Percentiles rank a stretch among this genome's conserved stretches.
phyloP scores from a whole-genome alignment of 139 green algal species.

The Chlorella sorokiniana region DNA sequence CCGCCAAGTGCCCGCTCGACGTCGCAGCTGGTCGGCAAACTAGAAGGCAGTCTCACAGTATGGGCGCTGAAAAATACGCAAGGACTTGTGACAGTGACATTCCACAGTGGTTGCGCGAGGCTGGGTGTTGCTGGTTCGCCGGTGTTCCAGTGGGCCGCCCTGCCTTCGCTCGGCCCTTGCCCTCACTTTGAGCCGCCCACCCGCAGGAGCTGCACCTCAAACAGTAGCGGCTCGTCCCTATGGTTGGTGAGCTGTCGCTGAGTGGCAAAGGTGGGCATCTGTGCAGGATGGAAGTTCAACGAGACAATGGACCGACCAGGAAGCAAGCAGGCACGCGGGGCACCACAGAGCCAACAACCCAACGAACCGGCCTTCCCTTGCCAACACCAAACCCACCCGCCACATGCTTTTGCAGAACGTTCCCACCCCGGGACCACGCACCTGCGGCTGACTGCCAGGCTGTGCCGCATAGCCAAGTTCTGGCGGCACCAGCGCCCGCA shows the following conservation, averaged over 20 bases:
- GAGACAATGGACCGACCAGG: neutral
- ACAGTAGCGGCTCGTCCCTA: constrained; percentile 75
- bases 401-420: too few relatives aligned
- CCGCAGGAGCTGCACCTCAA: constrained; percentile 80
- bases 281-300: neutral
- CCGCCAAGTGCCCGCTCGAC: too few relatives aligned
- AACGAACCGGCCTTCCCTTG: neutral
- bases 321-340: neutral
- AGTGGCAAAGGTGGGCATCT: constrained; percentile 79
- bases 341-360: neutral
- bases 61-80: too few relatives aligned
- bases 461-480: constrained; percentile 57
- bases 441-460: neutral
- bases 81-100: too few relatives aligned
- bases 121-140: too few relatives aligned
- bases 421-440: neutral
- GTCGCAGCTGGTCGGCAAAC: too few relatives aligned
- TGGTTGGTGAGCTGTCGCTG: constrained; percentile 82
- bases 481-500: constrained; percentile 69
- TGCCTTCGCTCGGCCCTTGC: too few relatives aligned
- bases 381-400: neutral
- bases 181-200: too few relatives aligned
- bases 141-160: too few relatives aligned
- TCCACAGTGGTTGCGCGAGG: too few relatives aligned
- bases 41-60: too few relatives aligned